phyloP scores from a whole-genome alignment of 345 rosid species.

The Adansonia digitata region DNA sequence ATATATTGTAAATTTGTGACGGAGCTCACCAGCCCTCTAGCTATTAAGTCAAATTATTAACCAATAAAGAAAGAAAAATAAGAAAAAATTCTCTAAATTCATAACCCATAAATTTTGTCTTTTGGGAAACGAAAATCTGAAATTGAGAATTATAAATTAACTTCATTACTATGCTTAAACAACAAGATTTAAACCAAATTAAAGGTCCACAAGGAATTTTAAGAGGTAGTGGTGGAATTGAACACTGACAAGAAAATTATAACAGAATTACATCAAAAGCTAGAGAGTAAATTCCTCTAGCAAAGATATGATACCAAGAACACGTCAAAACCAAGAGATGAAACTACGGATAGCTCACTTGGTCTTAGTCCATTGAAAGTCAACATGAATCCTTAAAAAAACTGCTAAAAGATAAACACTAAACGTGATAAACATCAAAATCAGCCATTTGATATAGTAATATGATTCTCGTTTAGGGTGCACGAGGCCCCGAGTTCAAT shows the following conservation, averaged over 20 bases:
- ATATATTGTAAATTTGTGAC: not conserved
- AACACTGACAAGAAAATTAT: not conserved
- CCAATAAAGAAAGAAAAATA: not conserved
- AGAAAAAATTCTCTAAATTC: not conserved
- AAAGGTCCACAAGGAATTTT: not conserved
- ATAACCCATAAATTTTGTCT: not conserved
- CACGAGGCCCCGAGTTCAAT: conserved; percentile 79
- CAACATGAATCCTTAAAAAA: not conserved
- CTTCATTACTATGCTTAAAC: not conserved
- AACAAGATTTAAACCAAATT: not conserved
- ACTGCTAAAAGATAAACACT: not conserved
- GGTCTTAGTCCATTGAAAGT: not conserved
- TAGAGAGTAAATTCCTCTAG: not conserved
- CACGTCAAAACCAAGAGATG: not conserved
- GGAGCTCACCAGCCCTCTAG: not conserved
- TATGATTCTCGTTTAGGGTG: conserved; percentile 88
- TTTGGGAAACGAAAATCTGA: not conserved
- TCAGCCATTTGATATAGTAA: conserved; percentile 66
- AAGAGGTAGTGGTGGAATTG: not conserved
- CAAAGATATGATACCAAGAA: not conserved
- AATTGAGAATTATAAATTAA: not conserved
- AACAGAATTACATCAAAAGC: not conserved
- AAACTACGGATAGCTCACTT: not conserved
- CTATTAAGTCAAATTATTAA: not conserved
- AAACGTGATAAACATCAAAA: not conserved